Evolutionary conservation across 805 yeast species (phyloP).

Genomic region (Brettanomyces nanus): DNA sequence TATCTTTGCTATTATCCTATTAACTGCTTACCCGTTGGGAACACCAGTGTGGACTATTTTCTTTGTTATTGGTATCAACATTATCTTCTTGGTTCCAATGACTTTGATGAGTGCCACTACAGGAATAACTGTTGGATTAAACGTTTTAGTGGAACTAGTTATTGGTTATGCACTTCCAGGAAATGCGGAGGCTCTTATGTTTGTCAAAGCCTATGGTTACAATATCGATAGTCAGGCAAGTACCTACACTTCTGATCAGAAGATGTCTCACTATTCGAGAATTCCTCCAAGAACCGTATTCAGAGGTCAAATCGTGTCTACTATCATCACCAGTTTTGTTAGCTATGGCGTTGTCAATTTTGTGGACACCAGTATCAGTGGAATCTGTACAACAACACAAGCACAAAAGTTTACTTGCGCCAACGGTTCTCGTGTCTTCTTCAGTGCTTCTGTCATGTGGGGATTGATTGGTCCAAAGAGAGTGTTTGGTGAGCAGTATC

Average conservation of each 20-base stretch:
- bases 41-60: slow-evolving; percentile 59
- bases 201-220: slow-evolving; percentile 52
- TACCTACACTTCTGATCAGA: slow-evolving; percentile 46
- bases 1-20: slow-evolving; percentile 30
- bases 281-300: slow-evolving; percentile 56
- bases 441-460: slow-evolving; percentile 54
- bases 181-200: slow-evolving; percentile 51
- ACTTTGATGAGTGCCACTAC: slow-evolving; percentile 57
- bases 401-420: slow-evolving; percentile 41
- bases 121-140: slow-evolving; percentile 49
- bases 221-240: slow-evolving; percentile 47
- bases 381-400: slow-evolving; percentile 37
- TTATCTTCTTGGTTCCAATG: slow-evolving; percentile 51
- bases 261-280: slow-evolving; percentile 57
- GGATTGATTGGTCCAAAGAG: slow-evolving; percentile 59
- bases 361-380: slow-evolving; percentile 29
- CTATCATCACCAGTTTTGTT: slow-evolving; percentile 36
- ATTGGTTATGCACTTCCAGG: slow-evolving; percentile 62
- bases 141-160: slow-evolving; percentile 55
- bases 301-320: slow-evolving; percentile 38
- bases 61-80: slow-evolving; percentile 46
- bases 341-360: slow-evolving; percentile 36
- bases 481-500: slow-evolving; percentile 39
- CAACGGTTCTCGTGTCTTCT: slow-evolving; percentile 33
- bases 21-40: slow-evolving; percentile 37